Percentiles rank a stretch among this genome's conserved stretches.
These are phyloP conservation scores for Myxozyma lipomycoides DNA, from an alignment of 805 yeast species.

Conservation along the genomic window DNA sequence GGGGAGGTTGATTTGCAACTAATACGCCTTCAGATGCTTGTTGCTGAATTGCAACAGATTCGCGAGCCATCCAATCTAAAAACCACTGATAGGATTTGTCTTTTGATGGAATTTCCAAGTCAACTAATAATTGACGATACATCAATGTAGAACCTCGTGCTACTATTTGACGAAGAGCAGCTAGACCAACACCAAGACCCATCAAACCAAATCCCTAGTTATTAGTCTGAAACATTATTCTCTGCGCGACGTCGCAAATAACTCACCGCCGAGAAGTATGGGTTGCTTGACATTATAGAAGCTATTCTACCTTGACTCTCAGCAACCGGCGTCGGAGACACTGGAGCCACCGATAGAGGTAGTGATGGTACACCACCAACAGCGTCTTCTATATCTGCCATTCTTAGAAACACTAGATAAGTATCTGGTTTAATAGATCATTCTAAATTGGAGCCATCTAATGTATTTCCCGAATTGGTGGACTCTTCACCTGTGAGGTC, in stretches of 20 bases:
- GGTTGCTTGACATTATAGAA: slow-evolving; percentile 51
- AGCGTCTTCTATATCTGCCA: too few relatives aligned
- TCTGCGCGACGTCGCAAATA: background rate
- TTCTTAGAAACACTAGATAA: too few relatives aligned
- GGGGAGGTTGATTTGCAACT: background rate
- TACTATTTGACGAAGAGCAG: slow-evolving; percentile 67
- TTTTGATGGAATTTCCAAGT: slow-evolving; percentile 86
- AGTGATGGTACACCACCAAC: too few relatives aligned
- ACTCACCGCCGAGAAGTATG: slow-evolving; percentile 80
- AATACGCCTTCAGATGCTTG: background rate
- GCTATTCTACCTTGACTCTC: background rate
- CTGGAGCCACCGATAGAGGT: background rate
- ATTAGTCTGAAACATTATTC: background rate
- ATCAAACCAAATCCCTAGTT: slow-evolving; percentile 85
- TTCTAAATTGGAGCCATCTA: too few relatives aligned
- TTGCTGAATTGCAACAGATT: slow-evolving; percentile 12
- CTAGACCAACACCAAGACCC: slow-evolving; percentile 88
- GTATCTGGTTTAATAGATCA: too few relatives aligned
- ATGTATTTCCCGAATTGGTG: too few relatives aligned
- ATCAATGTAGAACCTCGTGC: slow-evolving; percentile 60
- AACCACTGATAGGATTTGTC: slow-evolving; percentile 95
- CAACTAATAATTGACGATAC: slow-evolving; percentile 81
- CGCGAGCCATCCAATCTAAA: slow-evolving; percentile 77
- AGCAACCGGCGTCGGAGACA: background rate
- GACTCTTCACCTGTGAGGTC: too few relatives aligned